phyloP scores from a whole-genome alignment of 2,329 filamentous ascomycete species.

The Aureobasidium sp. region DNA sequence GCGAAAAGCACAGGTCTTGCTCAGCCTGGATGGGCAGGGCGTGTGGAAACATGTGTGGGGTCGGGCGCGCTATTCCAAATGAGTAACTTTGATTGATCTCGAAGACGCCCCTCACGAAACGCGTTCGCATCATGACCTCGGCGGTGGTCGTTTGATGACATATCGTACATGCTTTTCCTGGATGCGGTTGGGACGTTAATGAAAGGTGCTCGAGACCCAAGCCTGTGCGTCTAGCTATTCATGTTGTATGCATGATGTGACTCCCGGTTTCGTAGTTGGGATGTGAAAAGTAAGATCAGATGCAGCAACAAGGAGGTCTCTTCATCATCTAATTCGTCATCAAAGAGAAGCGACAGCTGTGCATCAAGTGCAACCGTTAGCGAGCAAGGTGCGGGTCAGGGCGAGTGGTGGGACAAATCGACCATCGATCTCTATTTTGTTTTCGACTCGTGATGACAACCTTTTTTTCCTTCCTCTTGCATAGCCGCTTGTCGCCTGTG shows the following conservation, averaged over 20 bases:
- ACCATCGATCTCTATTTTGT: not conserved
- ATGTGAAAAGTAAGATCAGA: constrained; percentile 7
- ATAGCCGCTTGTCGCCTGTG: not conserved
- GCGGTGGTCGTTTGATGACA: constrained; percentile 8
- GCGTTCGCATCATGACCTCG: constrained; percentile 5
- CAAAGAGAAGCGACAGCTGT: constrained; percentile 4
- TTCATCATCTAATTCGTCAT: constrained; percentile 13
- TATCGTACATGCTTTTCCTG: constrained; percentile 7
- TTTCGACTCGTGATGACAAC: constrained; percentile 6
- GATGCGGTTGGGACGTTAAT: not conserved
- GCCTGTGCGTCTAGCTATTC: not conserved
- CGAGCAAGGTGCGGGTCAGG: not conserved
- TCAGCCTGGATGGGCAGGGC: not conserved
- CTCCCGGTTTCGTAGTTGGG: not conserved
- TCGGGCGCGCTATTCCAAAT: constrained; percentile 2
- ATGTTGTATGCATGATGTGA: not conserved
- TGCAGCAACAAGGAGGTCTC: constrained; percentile 12
- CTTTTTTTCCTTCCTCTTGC: not conserved
- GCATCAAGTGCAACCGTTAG: constrained; percentile 10
- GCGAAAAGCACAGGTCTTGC: constrained; percentile 6
- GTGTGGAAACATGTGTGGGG: constrained; percentile 9
- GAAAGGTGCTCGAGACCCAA: not conserved
- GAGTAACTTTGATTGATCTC: constrained; percentile 7
- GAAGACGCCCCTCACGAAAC: not conserved
- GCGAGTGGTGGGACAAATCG: not conserved